Evolutionary conservation across 441 rosid genomes (phyloP).

Genomic region (Kokia cookei): DNA sequence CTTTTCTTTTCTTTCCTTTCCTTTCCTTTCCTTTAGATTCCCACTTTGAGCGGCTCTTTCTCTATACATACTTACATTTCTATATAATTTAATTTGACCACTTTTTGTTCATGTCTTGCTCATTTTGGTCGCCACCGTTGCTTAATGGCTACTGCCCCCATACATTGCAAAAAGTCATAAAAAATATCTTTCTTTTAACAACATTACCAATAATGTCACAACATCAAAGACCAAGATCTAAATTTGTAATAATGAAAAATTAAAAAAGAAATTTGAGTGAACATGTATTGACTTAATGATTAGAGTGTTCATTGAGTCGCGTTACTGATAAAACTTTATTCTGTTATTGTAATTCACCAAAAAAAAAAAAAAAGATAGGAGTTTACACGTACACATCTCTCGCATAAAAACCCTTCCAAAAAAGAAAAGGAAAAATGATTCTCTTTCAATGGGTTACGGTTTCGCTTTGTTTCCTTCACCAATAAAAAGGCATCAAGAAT

Average conservation of each 20-base stretch:
- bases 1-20: neutral
- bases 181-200: no score
- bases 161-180: no score
- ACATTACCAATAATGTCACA: no score
- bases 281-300: no score
- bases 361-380: neutral
- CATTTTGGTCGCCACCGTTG: neutral
- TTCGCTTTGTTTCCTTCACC: slow-evolving; percentile 6
- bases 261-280: no score
- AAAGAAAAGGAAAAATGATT: neutral
- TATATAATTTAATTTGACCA: neutral
- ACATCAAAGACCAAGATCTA: no score
- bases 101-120: neutral
- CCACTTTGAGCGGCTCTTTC: neutral
- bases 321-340: no score
- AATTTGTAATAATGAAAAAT: no score
- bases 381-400: slow-evolving; percentile 1
- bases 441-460: neutral
- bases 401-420: neutral
- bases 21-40: neutral
- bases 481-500: slow-evolving; percentile 20
- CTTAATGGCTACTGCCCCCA: neutral
- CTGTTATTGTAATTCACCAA: no score
- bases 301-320: no score
- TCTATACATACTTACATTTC: neutral